phyloP scores from a whole-genome alignment of 371 early-diverging fungal genomes.

The Basidiobolus meristosporus region DNA sequence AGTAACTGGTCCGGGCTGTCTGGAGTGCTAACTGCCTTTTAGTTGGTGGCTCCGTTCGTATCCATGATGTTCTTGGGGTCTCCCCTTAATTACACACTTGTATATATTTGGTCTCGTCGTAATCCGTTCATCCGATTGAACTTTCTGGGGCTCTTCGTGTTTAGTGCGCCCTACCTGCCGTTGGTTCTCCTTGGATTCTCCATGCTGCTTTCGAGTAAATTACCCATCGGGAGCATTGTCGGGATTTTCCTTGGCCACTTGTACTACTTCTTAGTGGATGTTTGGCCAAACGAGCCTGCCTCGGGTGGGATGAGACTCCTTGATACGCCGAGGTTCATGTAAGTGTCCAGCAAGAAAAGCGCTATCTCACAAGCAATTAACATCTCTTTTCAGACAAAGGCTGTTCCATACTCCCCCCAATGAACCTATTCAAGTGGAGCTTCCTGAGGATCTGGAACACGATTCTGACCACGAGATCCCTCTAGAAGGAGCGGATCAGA shows the following conservation, averaged over 20 bases:
- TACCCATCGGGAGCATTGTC: constrained; percentile 63
- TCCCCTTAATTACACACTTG: constrained; percentile 67
- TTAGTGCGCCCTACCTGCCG: constrained; percentile 85
- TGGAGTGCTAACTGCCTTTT: no score
- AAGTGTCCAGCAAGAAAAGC: no score
- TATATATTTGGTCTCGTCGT: constrained; percentile 89
- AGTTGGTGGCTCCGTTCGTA: constrained; percentile 49
- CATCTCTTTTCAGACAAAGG: no score
- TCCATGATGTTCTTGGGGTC: constrained; percentile 67
- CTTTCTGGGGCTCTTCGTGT: constrained; percentile 74
- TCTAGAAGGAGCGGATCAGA: no score
- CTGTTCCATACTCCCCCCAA: no score
- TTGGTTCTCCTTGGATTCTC: constrained; percentile 79
- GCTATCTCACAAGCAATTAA: no score
- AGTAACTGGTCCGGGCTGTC: no score
- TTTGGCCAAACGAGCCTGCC: constrained; percentile 64
- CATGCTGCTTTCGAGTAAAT: constrained; percentile 37
- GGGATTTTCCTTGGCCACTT: constrained; percentile 83
- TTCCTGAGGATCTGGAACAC: no score
- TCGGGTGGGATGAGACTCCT: constrained; percentile 33
- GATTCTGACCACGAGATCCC: no score
- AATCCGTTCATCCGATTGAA: constrained; percentile 71
- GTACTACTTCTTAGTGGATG: constrained; percentile 86
- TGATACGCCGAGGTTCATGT: constrained; percentile 41
- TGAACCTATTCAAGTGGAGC: no score